Percentiles rank a stretch among this genome's conserved stretches.
phyloP scores from a whole-genome alignment of 2,329 filamentous ascomycete species.

The Cytospora paraplurivora region DNA sequence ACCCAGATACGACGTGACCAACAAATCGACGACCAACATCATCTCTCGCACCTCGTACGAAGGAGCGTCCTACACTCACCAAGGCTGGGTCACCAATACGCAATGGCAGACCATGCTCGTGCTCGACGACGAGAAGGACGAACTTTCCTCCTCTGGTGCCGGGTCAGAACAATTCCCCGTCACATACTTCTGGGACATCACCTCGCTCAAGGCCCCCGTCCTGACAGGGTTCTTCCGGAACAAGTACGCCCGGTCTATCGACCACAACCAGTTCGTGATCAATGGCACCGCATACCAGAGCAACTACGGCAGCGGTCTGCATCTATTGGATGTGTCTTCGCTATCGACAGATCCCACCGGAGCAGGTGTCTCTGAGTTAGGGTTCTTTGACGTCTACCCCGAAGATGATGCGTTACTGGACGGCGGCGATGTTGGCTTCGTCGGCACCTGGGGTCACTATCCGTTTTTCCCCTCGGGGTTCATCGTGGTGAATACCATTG shows the following conservation, averaged over 20 bases:
- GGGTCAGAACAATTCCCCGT: constrained; percentile 47
- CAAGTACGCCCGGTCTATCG: constrained; percentile 41
- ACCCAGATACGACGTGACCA: constrained; percentile 50
- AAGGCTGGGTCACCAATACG: constrained; percentile 54
- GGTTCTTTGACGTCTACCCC: constrained; percentile 51
- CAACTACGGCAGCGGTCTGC: constrained; percentile 50
- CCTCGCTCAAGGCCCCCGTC: constrained; percentile 43
- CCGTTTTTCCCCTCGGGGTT: constrained; percentile 43
- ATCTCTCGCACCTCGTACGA: constrained; percentile 57
- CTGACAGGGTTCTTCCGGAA: constrained; percentile 45
- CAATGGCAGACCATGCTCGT: constrained; percentile 49
- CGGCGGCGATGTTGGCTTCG: constrained; percentile 41
- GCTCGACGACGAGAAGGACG: constrained; percentile 56
- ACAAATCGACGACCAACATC: constrained; percentile 49
- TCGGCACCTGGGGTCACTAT: constrained; percentile 49
- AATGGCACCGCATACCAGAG: constrained; percentile 47
- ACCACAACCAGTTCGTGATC: constrained; percentile 50
- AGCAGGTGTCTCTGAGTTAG: constrained; percentile 45
- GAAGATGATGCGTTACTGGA: constrained; percentile 47
- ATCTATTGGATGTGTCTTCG: constrained; percentile 39
- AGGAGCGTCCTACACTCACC: constrained; percentile 60
- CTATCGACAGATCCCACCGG: constrained; percentile 42
- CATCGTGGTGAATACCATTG: constrained; percentile 52
- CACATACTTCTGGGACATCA: constrained; percentile 54
- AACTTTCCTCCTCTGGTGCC: constrained; percentile 44